Evolutionary conservation across 2,329 filamentous ascomycete genomes (phyloP).

Genomic region (Blumeriella jaapii): DNA sequence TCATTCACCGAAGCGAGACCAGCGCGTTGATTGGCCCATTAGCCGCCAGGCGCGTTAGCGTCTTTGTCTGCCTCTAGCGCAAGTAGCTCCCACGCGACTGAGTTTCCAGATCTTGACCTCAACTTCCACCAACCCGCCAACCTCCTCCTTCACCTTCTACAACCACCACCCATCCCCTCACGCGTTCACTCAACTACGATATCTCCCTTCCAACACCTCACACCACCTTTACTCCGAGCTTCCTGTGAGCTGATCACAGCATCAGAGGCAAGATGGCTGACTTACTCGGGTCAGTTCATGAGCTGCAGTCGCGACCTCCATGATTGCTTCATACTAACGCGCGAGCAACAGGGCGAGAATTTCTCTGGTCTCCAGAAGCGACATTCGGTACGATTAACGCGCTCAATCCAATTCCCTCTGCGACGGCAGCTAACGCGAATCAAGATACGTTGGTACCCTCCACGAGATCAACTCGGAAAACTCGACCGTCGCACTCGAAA

Average conservation of each 20-base stretch:
- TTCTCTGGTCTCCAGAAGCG: constrained; percentile 93
- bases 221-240: constrained; percentile 14
- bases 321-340: constrained; percentile 16
- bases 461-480: constrained; percentile 98
- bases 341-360: constrained; percentile 61
- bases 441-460: constrained; percentile 85
- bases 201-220: constrained; percentile 5
- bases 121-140: constrained; percentile 10
- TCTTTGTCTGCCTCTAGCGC: not conserved
- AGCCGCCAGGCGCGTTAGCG: too few relatives aligned
- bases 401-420: constrained; percentile 1
- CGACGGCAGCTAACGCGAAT: constrained; percentile 16
- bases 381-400: constrained; percentile 65
- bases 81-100: constrained; percentile 7
- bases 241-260: constrained; percentile 25
- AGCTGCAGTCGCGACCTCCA: constrained; percentile 10
- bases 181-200: not conserved
- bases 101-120: too few relatives aligned
- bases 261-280: constrained; percentile 39
- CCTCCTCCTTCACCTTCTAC: constrained; percentile 8
- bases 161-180: constrained; percentile 6
- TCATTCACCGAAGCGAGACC: too few relatives aligned
- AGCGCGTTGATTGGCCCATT: too few relatives aligned
- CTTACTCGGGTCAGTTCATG: constrained; percentile 43
- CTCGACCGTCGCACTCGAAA: constrained; percentile 92